Base-by-base conservation (phyloP, 2,329 filamentous ascomycete species). In the Arthrinium puccinioides region DNA sequence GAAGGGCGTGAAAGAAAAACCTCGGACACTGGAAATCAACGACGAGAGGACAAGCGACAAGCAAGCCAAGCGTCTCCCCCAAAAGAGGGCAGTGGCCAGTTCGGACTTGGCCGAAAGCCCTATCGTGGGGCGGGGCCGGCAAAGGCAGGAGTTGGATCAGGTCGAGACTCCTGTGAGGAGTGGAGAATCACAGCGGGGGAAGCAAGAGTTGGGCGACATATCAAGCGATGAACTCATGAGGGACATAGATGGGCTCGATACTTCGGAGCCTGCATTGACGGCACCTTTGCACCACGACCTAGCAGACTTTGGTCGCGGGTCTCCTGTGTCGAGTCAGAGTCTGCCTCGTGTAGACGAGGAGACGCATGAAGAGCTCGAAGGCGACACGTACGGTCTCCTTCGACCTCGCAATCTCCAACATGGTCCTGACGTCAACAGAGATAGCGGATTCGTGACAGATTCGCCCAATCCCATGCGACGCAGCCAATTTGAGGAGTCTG, bases 271-370 rank as follows among this genome's bases (percentile, higher is more conserved):
- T 20, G 28, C 39, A 29, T 25, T n/a, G 11, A 15, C 26, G 15
- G 5, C 18, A 26, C 4, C 14, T 5, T 14, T n/a, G 8, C 20
- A 18, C 18, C 50, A 46, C 42, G 44, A 56, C 32, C 51, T 60
- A 13, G 47, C 57, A 19, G 68, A 67, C 28, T 61, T 66, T 39
- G 59, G 62, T 39, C 62, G 64, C 32, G 66, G 63, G 4, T 59
- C 66, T 15, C 57, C 29, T n/a, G 28, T 39, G 32, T 42, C 40
- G 13, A 16, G 63, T 6, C 61, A 64, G 38, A 57, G 57, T n/a
- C 53, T 79, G 32, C 62, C 73, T 4, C 67, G 71, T 1, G 73
- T 79, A 4, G 62, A 64, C 46, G 73, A 70, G 44, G 67, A 79
- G 47, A 58, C 62, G 8, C 60, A 62, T 2, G 72, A 75, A 46